Evolutionary conservation across 2,329 filamentous ascomycete species (phyloP), one percentile per base, ranked within the genome.

Genomic region (Tolypocladium cylindrosporum): DNA sequence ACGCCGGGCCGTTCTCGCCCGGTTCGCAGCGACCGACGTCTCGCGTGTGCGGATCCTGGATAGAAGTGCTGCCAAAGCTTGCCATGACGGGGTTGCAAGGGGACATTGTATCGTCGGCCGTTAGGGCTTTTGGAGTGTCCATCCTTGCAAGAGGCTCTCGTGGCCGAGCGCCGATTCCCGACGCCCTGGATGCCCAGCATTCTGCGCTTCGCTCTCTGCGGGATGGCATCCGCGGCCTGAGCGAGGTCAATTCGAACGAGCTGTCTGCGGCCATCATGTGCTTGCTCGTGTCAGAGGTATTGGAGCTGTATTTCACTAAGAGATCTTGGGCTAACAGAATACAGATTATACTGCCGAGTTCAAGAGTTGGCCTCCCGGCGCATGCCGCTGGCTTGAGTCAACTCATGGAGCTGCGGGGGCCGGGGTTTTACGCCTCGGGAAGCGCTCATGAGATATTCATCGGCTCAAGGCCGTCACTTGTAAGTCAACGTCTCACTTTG

Each of bases 41-140:
- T 31, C 67, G 69, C 11, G 69, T 75, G 51, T 75, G 73, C 57
- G 74, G 74, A 9, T 65, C 71, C 1, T 77, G 74, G 74, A 67
- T 75, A 0, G 71, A 72, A 55, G 66, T 71, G 9, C 65, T 76
- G 7, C 73, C 72, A 1, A 59, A 63, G 0, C 63, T 76, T 3
- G 62, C 65, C 1, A 53, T 58, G 10, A 60, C 60, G 14, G 56
- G 62, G 1, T 43, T 55, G 4, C 59, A 61, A 31, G 62, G 67
- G 9, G 43, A 59, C 1, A 59, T 67, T 3, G 58, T 75, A 7
- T 60, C 62, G 2, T 62, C 66, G 1, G 66, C 73, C 2, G 65
- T 74, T 55, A 67, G 66, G 53, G 68, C 72, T 1, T 63, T 76
- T 52, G 71, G 66, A 0, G 55, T 67, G 1, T 65, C 70, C 1